Evolutionary conservation across 129 eudicot genomes (phyloP).

Genomic region (Pseudognaphalium luteoalbum): DNA sequence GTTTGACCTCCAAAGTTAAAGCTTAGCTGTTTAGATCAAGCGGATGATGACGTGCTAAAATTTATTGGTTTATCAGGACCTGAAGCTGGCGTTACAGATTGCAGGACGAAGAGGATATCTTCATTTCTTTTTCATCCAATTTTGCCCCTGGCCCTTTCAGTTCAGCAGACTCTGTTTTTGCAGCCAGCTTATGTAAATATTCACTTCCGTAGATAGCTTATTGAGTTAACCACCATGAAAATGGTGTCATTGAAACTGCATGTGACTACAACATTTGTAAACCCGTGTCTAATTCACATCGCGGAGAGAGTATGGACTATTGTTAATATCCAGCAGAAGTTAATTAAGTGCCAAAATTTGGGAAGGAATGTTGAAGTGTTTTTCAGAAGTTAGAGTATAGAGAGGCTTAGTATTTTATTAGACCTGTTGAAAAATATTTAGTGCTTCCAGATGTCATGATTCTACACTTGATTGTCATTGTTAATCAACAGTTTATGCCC

Average conservation of each 20-base stretch:
- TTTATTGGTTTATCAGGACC: conserved; percentile 56
- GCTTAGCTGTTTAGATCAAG: not conserved
- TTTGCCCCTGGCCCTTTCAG: conserved; percentile 83
- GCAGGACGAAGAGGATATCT: conserved; percentile 72
- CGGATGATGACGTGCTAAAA: not conserved
- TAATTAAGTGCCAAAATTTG: conserved; percentile 1
- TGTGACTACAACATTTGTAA: conserved; percentile 16
- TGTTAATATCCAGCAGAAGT: not conserved
- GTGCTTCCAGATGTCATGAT: not conserved
- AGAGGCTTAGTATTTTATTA: conserved; percentile 19
- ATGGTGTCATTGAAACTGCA: conserved; percentile 22
- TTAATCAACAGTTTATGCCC: not conserved
- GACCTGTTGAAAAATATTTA: not conserved
- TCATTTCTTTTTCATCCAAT: conserved; percentile 91
- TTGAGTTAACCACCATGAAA: conserved; percentile 15
- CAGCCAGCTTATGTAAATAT: conserved; percentile 90
- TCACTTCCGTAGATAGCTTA: conserved; percentile 72
- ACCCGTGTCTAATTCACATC: conserved; percentile 16
- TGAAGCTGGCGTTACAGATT: conserved; percentile 76
- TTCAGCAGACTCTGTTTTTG: conserved; percentile 84
- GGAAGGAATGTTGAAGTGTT: conserved; percentile 13
- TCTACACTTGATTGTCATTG: not conserved
- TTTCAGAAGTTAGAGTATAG: conserved; percentile 18
- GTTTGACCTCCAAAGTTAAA: conserved; percentile 29
- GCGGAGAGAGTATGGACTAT: conserved; percentile 7